A percentile compares a stretch with the other conserved stretches of the same genome.
Evolutionary conservation across 805 yeast species (phyloP).

Genomic region (Zygosaccharomyces bisporus): DNA sequence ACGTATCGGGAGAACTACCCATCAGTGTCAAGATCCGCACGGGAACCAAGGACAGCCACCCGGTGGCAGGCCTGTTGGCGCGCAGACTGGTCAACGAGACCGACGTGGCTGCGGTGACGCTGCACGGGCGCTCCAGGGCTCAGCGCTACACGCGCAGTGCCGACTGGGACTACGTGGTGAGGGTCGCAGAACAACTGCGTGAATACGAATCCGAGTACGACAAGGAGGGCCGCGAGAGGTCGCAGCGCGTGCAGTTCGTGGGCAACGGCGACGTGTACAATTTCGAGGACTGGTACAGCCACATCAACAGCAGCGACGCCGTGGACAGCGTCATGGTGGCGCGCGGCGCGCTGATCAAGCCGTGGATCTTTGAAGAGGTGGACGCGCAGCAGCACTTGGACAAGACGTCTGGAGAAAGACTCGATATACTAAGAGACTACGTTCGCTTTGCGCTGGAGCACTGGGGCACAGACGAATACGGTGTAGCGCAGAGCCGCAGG

Average conservation of each 20-base stretch:
- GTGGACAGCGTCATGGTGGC: slow-evolving; percentile 97
- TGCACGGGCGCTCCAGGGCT: slow-evolving; percentile 95
- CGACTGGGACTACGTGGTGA: slow-evolving; percentile 84
- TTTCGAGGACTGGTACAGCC: slow-evolving; percentile 82
- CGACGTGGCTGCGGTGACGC: slow-evolving; percentile 83
- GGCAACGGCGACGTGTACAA: slow-evolving; percentile 95
- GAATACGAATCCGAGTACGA: slow-evolving; percentile 50
- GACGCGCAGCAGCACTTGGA: slow-evolving; percentile 86
- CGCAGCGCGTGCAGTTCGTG: slow-evolving; percentile 69
- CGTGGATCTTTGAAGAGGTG: slow-evolving; percentile 97
- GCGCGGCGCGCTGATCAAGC: slow-evolving; percentile 94
- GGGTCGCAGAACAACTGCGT: slow-evolving; percentile 66
- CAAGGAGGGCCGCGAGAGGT: slow-evolving; percentile 59
- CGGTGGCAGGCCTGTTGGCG: slow-evolving; percentile 79
- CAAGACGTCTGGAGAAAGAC: slow-evolving; percentile 84
- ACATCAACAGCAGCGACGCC: slow-evolving; percentile 50
- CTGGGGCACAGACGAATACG: slow-evolving; percentile 98
- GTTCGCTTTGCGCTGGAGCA: slow-evolving; percentile 84
- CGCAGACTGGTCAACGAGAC: slow-evolving; percentile 69
- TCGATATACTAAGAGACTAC: slow-evolving; percentile 66
- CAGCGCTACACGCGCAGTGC: slow-evolving; percentile 91
- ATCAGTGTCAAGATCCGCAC: slow-evolving; percentile 89
- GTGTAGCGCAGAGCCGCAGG: slow-evolving; percentile 81
- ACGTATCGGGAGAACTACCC: slow-evolving; percentile 85
- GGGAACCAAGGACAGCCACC: slow-evolving; percentile 80